Base-by-base conservation (phyloP, 495 filamentous ascomycete species). In the Penicillium paradoxum region DNA sequence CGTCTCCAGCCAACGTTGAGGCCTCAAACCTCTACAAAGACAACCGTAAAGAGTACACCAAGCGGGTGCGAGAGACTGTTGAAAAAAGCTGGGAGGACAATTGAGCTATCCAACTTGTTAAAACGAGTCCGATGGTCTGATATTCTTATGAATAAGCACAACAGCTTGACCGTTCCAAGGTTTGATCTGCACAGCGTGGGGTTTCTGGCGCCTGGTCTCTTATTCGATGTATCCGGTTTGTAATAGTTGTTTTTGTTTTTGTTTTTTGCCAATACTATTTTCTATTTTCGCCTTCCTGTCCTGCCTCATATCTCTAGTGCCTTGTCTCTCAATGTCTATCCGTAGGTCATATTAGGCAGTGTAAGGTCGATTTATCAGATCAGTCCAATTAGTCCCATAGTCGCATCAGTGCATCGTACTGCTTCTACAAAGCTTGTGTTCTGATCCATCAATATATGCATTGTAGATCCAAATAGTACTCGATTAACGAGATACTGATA, bases 21-120 rank as follows among this genome's bases (percentile, higher is more conserved):
- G 95, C 95, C 15, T 96, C 90, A 17, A 98, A 97, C 69, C 83
- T 98, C 1, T 98, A 96, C 80, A 97, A 97, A 65, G 93, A 98
- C 63, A 97, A 97, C 66, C 83, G 91, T 55, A 86, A 90, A 62
- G 93, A 98, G 68, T 98, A 98, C 62, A 85, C 85, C 11, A 98
- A 98, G 75, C 81, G 92, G 18, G 93, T 98, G 17, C 79, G 89
- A 38, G 93, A 97, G 73, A 96, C 92, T 0, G 95, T 98, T 15
- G 95, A 98, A 79, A 97, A 96, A 79, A 97, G 91, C 73, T 97
- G 93, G 93, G 92, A 97, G 46, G 92, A 93, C 57, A 49, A 43
- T 18, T 40, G 25, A 24, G 10, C 17, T 13, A 42, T 27, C 32
- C 8, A 34, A 33, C 41, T 29, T 11, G 39, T 36, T 38, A 22